Conservation (phyloP, 306 rosid species). For the cucumber (Cucumis sativus) region Cucumber_9930_V3 NC_026659.2:16487501-16488000, state of each 20-base stretch:
- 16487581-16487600: constrained; percentile 72
- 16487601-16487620: constrained; percentile 74
- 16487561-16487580: constrained; percentile 65
- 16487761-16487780: not conserved
- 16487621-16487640: constrained; percentile 79
- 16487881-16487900: not conserved
- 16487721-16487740: not conserved
- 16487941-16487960: not conserved
- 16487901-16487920: not conserved
- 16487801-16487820: not conserved
- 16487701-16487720: not conserved
- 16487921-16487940: not conserved
- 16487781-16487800: not conserved
- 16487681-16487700: not conserved
- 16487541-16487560: constrained; percentile 62
- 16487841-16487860: not conserved
- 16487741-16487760: not conserved
- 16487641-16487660: constrained; percentile 69
- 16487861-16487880: not conserved
- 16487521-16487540: constrained; percentile 68
- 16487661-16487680: constrained; percentile 28
- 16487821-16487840: not conserved
- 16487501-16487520: constrained; percentile 85
- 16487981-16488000: not conserved
- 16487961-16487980: not conserved